Evolutionary conservation across 352 stramenopile species (phyloP), one percentile per base, ranked within the genome.

Genomic region (Phytophthora pisi): DNA sequence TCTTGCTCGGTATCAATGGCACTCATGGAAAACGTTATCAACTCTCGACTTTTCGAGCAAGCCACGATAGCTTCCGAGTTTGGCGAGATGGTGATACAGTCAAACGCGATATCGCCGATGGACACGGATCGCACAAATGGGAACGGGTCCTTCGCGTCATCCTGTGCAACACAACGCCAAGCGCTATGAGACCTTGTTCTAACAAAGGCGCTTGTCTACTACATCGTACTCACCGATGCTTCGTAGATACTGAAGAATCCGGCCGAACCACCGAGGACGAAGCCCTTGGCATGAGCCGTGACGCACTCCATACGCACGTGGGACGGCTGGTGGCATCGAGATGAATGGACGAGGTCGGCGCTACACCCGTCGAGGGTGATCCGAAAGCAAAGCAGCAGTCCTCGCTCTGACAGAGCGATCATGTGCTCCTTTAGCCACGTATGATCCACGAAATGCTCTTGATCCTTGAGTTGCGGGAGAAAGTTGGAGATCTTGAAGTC

Each of bases 371-470:
- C 84, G 18, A 76, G 68, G 0, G 84, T 66, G 9, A 79, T 75
- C 15, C 80, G 82, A 46, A 93, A 93, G 23, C 69, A 85, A 20
- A 95, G 74, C 9, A 95, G 53, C 30, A 90, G 63, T 0, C 84
- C 86, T 31, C 83, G 74, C 43, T 94, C 86, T 2, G 86, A 92
- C 2, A 94, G 71, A 24, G 82, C 73, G 5, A 92, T 63, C 79
- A 94, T 90, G 55, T 86, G 79, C 51, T 93, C 81, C 23, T 82
- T 82, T 7, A 90, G 56, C 85, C 87, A 95, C 3, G 89, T 72
- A 42, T 95, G 87, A 57, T 95, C 87, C 3, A 91, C 84, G 55
- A 92, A 93, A 67, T 93, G 85, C 42, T 93, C 84, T 40, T 93
- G 85, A n/a, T 95, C 87, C 2, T 86, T 79, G 7, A 87, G 70